phyloP scores from a whole-genome alignment of 176 grass and related monocot species.

The Coix lacrymajobi region DNA sequence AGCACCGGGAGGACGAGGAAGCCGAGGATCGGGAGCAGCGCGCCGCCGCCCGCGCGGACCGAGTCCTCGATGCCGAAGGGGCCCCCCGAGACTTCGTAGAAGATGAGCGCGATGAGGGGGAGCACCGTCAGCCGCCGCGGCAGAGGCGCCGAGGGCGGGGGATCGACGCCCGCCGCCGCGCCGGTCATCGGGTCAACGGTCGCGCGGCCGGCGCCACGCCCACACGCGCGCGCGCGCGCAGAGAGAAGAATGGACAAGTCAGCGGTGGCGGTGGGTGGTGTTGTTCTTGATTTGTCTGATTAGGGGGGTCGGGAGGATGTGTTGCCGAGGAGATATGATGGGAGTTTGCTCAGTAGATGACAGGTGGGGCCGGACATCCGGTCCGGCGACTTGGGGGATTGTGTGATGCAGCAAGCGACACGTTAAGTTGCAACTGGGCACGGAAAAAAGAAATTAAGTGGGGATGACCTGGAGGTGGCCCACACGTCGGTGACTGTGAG shows the following conservation, averaged over 20 bases:
- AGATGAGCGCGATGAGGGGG: conserved; percentile 87
- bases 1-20: conserved; percentile 63
- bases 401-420: background rate
- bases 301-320: background rate
- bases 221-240: background rate
- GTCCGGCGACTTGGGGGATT: background rate
- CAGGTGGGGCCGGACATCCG: background rate
- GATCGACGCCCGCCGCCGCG: background rate
- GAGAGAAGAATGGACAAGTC: background rate
- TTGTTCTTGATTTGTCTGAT: background rate
- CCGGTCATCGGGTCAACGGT: conserved; percentile 15
- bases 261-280: background rate
- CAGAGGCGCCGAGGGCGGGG: background rate
- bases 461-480: too few relatives aligned
- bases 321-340: background rate
- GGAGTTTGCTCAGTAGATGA: background rate
- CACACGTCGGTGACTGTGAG: too few relatives aligned
- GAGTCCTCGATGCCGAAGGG: conserved; percentile 97
- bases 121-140: conserved; percentile 57
- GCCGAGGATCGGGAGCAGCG: conserved; percentile 74
- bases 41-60: conserved; percentile 68
- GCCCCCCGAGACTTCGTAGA: conserved; percentile 92
- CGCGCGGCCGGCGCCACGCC: background rate
- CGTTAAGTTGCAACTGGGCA: too few relatives aligned
- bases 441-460: too few relatives aligned